Base-by-base conservation (phyloP, 1,284 basidiomycete genomes). In the Apiotrichum mycotoxinovorans region DNA sequence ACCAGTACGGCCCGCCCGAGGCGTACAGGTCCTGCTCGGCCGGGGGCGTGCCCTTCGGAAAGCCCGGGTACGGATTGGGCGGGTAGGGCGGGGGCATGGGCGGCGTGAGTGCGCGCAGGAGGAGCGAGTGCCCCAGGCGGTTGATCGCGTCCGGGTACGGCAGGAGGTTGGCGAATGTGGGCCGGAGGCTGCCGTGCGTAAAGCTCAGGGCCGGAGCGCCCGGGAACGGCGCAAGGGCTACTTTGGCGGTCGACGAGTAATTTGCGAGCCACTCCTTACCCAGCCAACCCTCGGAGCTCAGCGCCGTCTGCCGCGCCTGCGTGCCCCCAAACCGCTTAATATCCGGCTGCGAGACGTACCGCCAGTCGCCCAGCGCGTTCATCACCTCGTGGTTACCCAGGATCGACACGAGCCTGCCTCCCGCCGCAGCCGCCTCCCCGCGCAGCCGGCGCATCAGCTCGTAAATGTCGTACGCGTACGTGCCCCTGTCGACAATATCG, bases 401-500 rank as follows among this genome's bases (percentile, higher is more conserved):
- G 57, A 91, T 81, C 18, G 83, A 85, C 27, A 94, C 72, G 14
- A 97, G 82, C 11, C 80, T 81, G 0, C 89, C 92, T 1, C 91
- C 91, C 8, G 75, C 80, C 0, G 75, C 74, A 1, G 76, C 71
- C 1, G 92, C 91, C 73, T 95, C 85, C 11, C 79, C 80, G n/a
- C 92, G 83, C 15, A 97, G 80, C 44, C 79, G 78, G 59, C 91
- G 89, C 85, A 96, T 88, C 81, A 87, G 85, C 35, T 79, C 68
- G 71, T 88, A 95, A 23, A 95, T 81, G 52, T 84, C 82, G 48
- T 91, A 87, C 0, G 91, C 93, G 75, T 93, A 89, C 43, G 88
- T 86, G 1, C 92, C 92, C 83, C 88, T 81, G 75, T 94, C 91
- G 61, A 95, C 88, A 45, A 95, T 93, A 74, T 96, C 92, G 4